Base-by-base conservation (phyloP, 2,329 filamentous ascomycete genomes). In the Colletotrichum euphorbiae region DNA sequence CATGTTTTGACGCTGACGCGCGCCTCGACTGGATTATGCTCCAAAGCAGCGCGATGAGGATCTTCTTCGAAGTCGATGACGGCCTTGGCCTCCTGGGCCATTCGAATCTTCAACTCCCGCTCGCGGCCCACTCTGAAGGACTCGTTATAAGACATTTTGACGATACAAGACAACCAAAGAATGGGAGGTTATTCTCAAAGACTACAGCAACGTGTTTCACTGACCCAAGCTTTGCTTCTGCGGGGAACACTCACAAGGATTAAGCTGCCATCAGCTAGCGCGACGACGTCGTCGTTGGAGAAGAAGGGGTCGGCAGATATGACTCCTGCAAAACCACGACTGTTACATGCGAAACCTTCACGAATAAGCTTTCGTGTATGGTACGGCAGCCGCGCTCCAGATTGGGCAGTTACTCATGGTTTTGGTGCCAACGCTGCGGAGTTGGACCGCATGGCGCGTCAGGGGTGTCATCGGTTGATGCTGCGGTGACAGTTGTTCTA, bases 61-160 rank as follows among this genome's bases (percentile, higher is more conserved):
- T 70, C 69, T 12, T 70, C 69, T 42, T 70, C 69, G 33, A 69
- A 70, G 19, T 69, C 55, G 28, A 70, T 67, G 17, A 62, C 56
- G 28, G 62, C 67, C 46, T 56, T 56, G 31, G 51, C 62, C 57
- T 69, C 56, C 38, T 62, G 67, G 21, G 56, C 67, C 62, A 69
- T 66, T 6, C 67, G 67, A 19, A 64, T 36, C 88, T 69, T 69
- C 61, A 50, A 60, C 24, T 55, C 66, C 11, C 66, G 54, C 17
- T 66, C 66, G 24, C 40, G 40, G 8, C 36, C 66, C 61, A 69
- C 66, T 7, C 24, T 66, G 15, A 52, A 38, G 4, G 55, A 66
- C 50, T 60, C 42, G 42, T 66, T 65, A 15, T 66, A 65, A 8
- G 54, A 17, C 46, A 55, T 59, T 1, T 54, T 64, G 51, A 15